These are phyloP conservation scores for Phytophthora macrochlamydospora DNA, from an alignment of 352 stramenopile species.

Conservation along the genomic window DNA sequence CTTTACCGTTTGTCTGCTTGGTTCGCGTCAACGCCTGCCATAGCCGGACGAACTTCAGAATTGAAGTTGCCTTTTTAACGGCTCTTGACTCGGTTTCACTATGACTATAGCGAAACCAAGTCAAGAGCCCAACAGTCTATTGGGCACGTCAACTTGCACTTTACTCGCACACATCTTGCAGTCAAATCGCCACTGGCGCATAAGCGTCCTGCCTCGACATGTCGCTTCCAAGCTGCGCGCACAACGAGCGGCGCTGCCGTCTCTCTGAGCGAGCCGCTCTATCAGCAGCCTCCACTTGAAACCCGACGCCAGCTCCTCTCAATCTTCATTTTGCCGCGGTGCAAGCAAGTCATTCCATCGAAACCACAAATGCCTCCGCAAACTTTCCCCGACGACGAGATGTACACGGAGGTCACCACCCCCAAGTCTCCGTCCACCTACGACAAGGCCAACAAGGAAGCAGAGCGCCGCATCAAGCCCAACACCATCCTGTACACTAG, in stretches of 20 bases:
- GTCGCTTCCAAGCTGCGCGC: conserved; percentile 18
- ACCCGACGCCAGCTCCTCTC: conserved; percentile 1
- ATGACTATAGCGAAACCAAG: neutral
- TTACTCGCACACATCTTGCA: neutral
- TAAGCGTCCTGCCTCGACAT: conserved; percentile 13
- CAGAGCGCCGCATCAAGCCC: conserved; percentile 29
- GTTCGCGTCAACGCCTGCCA: neutral
- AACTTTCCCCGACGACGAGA: conserved; percentile 22
- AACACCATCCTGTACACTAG: conserved; percentile 53
- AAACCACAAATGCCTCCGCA: conserved; percentile 27
- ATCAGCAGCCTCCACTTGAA: conserved; percentile 1
- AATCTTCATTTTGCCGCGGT: conserved; percentile 20
- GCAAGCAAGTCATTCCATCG: conserved; percentile 6
- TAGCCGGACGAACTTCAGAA: neutral
- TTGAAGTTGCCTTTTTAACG: neutral
- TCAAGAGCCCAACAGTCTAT: neutral
- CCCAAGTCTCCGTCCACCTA: conserved; percentile 9
- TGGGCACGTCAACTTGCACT: neutral
- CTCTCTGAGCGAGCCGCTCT: conserved; percentile 8
- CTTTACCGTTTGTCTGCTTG: neutral
- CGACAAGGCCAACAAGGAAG: conserved; percentile 35
- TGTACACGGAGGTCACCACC: conserved; percentile 25
- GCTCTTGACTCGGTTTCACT: neutral
- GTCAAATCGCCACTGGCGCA: neutral
- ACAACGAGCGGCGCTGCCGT: conserved; percentile 4